Conservation (phyloP, 768 basidiomycete species). For the Leccinum subgranulosum region DNA sequence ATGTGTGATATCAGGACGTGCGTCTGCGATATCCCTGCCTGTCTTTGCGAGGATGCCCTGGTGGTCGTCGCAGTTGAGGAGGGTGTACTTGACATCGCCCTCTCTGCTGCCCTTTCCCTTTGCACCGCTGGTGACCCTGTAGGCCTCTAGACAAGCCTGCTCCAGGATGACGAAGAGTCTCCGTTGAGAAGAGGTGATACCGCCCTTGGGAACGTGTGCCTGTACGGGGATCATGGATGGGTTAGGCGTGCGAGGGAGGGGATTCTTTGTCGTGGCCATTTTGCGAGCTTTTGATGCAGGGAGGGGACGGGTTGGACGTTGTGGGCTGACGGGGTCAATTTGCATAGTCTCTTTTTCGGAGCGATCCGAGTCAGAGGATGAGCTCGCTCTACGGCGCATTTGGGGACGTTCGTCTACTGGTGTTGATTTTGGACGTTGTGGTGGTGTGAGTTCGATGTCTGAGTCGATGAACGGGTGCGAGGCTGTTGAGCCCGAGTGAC, state of each 20-base stretch:
- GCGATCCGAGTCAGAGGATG: conserved; percentile 35
- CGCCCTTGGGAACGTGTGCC: conserved; percentile 65
- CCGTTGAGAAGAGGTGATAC: conserved; percentile 52
- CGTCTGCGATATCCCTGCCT: conserved; percentile 96
- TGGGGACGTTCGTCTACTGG: conserved; percentile 59
- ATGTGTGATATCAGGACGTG: conserved; percentile 98
- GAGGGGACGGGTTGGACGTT: conserved; percentile 64
- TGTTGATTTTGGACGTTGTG: conserved; percentile 72
- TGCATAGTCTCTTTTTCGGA: conserved; percentile 34
- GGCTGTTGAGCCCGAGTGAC: conserved; percentile 58
- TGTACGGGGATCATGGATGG: conserved; percentile 82
- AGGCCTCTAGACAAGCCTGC: conserved; percentile 95
- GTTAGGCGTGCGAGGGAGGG: conserved; percentile 48
- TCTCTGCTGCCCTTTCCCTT: conserved; percentile 51
- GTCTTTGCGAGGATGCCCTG: conserved; percentile 98
- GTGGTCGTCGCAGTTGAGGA: conserved; percentile 98
- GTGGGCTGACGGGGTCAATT: conserved; percentile 27
- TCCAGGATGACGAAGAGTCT: conserved; percentile 87
- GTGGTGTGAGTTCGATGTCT: conserved; percentile 40
- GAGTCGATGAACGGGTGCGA: conserved; percentile 15
- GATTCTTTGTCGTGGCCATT: conserved; percentile 38
- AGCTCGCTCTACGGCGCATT: conserved; percentile 44
- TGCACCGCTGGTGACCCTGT: conserved; percentile 67
- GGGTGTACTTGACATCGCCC: conserved; percentile 90
- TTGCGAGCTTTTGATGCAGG: conserved; percentile 55